Base-by-base conservation (phyloP, 345 rosid genomes). In the Pistacia atlantica region DNA sequence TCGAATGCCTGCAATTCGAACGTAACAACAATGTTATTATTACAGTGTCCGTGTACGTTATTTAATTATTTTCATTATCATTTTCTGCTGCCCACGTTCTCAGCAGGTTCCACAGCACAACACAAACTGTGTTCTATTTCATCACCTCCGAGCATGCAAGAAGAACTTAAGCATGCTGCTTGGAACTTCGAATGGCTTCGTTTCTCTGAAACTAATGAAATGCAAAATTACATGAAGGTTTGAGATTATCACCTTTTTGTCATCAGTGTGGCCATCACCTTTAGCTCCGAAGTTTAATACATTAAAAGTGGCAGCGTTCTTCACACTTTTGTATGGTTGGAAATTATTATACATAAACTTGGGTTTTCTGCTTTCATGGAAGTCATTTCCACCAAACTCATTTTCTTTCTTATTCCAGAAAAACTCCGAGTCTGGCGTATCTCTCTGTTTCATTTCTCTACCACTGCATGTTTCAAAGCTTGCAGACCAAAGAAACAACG, bases 241-340 rank as follows among this genome's bases (percentile, higher is more conserved):
- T n/a, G 62, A 4, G 58, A 49, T 51, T 62, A 52, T 77, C 69
- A 92, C 98, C 93, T 95, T 85, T 45, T 97, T 90, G 79, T 91
- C 97, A 82, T 95, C 97, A 8, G 83, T 79, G 1, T 33, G 72
- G 28, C 98, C 97, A 69, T 91, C 94, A 63, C 98, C 97, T 87
- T 88, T 92, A 63, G 97, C 97, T 4, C 98, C 95, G 78, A 79
- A 86, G 65, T 85, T 77, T 20, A 92, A 60, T 58, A 91, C 95
- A 82, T 85, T 90, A 80, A 90, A 74, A 78, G 80, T 77, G 69
- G 76, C 61, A 6, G 86, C 75, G 69, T 64, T 72, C 2, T 45
- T 37, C 49, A 80, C 73, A 28, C 45, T 70, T 14, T 75, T 69
- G 8, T 35, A 59, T 13, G 46, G 20, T 33, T 16, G 59, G 67